These are phyloP conservation scores for Rickenella mellea DNA, from an alignment of 768 basidiomycete genomes.

Conservation along the genomic window DNA sequence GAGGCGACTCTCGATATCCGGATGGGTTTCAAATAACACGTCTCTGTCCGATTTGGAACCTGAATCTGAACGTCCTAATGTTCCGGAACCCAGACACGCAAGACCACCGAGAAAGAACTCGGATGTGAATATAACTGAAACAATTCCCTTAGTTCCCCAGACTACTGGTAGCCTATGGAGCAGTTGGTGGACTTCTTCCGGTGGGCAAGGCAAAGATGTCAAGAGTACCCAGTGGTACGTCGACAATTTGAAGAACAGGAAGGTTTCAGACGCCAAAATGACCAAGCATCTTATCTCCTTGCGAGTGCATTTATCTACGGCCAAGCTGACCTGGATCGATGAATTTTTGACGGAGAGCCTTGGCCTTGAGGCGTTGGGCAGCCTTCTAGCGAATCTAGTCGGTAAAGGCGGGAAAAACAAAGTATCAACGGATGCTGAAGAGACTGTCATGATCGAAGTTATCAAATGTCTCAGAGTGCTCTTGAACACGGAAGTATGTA, in stretches of 20 bases:
- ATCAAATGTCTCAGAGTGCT: conserved; percentile 75
- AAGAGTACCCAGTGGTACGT: conserved; percentile 56
- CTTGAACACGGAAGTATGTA: conserved; percentile 76
- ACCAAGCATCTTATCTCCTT: conserved; percentile 74
- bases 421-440: conserved; percentile 54
- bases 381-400: conserved; percentile 49
- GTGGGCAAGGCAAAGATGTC: conserved; percentile 39
- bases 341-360: conserved; percentile 59
- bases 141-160: too few relatives aligned
- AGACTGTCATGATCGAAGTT: conserved; percentile 58
- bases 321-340: conserved; percentile 66
- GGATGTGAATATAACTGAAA: conserved; percentile 18
- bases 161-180: conserved; percentile 69
- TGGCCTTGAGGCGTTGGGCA: conserved; percentile 57
- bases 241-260: conserved; percentile 46
- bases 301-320: conserved; percentile 80
- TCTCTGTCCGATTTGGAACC: conserved; percentile 25
- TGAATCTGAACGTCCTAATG: conserved; percentile 25
- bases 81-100: conserved; percentile 2
- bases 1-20: conserved; percentile 55
- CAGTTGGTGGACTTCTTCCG: conserved; percentile 68
- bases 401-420: conserved; percentile 59
- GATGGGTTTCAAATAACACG: conserved; percentile 39
- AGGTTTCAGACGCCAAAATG: conserved; percentile 47
- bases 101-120: not conserved